Base-by-base conservation (phyloP, 345 rosid species). In the Streptanthus diversifolius region DNA sequence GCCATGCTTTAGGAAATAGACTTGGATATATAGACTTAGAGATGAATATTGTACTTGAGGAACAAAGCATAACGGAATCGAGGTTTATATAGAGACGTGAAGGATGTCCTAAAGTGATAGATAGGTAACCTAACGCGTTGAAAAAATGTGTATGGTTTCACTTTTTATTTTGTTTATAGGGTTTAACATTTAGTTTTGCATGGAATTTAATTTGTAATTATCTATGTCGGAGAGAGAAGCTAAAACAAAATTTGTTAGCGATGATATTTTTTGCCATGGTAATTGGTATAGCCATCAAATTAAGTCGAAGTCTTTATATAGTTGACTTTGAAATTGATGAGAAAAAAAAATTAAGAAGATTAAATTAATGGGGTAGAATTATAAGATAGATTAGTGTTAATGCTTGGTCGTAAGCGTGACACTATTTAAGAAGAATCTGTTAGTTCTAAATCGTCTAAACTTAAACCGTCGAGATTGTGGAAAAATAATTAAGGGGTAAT, bases 41-140 rank as follows among this genome's bases (percentile, higher is more conserved):
- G 73, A 22, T 45, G 71, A 60, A 36, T 51, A 2, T 19, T 68
- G 62, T 75, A 17, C 3, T 49, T 71, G 71, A 29, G 8, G 40
- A 74, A 64, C 52, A 11, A 51, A 61, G 40, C 24, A 17, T 54
- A 30, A 68, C 36, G 3, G 24, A 40, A 13, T 60, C 32, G 57
- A 45, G 72, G 69, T 77, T 76, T 88, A 82, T 86, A 87, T 82
- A 90, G 85, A 68, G 63, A 51, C 22, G 74, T 68, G 64, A 45
- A 75, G 39, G 54, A 44, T 61, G 14, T 33, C 24, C 80, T 66
- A 80, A 32, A 72, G 52, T 25, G 67, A 66, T 36, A 33, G 77
- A 71, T 79, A 77, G 96, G 80, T 86, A 0, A 88, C 84, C 92
- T 85, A 88, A 83, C 92, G 63, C 89, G 87, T 76, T 74, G 92